Evolutionary conservation across 1,139 yeast genomes (phyloP).

Genomic region (Scheffersomyces illinoinensis): DNA sequence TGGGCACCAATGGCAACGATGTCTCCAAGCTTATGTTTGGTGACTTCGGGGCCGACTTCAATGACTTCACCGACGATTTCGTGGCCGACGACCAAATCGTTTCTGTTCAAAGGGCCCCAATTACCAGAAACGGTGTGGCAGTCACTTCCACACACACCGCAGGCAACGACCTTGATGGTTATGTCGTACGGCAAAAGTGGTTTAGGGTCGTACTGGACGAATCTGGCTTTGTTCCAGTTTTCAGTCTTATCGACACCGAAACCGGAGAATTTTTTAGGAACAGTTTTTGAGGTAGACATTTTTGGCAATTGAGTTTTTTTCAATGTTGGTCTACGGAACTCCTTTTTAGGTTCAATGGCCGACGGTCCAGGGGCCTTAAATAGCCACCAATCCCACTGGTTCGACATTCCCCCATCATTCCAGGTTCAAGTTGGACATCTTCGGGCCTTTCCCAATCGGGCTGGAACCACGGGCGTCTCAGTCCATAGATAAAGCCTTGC

Average conservation of each 20-base stretch:
- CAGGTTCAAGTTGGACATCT: too few relatives aligned
- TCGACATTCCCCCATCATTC: too few relatives aligned
- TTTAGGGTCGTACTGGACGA: slow-evolving; percentile 29
- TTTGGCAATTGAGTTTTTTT: background rate
- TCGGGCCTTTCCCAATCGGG: too few relatives aligned
- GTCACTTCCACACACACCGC: slow-evolving; percentile 47
- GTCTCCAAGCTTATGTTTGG: slow-evolving; percentile 36
- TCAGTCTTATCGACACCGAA: slow-evolving; percentile 28
- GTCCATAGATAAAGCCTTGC: too few relatives aligned
- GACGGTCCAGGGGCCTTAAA: background rate
- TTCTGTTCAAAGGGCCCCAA: slow-evolving; percentile 32
- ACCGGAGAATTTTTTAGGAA: slow-evolving; percentile 34
- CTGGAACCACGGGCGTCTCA: too few relatives aligned
- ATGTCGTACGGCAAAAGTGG: slow-evolving; percentile 33
- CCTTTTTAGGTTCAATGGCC: background rate
- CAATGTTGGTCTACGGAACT: background rate
- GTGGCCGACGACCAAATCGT: slow-evolving; percentile 45
- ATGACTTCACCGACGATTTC: slow-evolving; percentile 50
- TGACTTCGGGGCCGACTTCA: slow-evolving; percentile 40
- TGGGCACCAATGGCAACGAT: slow-evolving; percentile 57
- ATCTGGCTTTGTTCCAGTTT: slow-evolving; percentile 36
- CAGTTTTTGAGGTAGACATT: slow-evolving; percentile 5
- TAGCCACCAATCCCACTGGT: background rate
- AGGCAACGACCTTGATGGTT: slow-evolving; percentile 33
- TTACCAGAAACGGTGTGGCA: slow-evolving; percentile 42